A percentile compares a stretch with the other conserved stretches of the same genome.
phyloP scores from a whole-genome alignment of 768 basidiomycete genomes.

The Lyophyllum shimeji region DNA sequence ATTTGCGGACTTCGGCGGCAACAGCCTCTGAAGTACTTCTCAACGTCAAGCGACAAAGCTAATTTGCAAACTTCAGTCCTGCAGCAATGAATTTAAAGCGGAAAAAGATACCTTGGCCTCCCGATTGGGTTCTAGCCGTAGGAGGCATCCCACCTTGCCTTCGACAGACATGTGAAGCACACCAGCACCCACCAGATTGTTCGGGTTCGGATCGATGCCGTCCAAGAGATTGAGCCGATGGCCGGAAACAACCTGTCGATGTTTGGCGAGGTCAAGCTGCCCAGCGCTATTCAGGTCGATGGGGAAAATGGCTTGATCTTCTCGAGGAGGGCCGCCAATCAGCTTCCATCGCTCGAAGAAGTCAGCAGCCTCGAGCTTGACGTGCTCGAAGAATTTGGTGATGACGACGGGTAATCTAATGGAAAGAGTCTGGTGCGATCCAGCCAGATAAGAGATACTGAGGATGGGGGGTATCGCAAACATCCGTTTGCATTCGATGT shows the following conservation, averaged over 20 bases:
- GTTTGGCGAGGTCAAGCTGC: constrained; percentile 70
- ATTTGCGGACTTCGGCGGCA: constrained; percentile 64
- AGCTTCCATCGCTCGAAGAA: constrained; percentile 99
- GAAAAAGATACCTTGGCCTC: constrained; percentile 79
- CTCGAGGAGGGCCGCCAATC: constrained; percentile 93
- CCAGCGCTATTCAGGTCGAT: constrained; percentile 66
- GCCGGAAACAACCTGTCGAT: constrained; percentile 78
- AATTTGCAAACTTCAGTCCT: neutral
- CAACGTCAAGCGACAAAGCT: constrained; percentile 92
- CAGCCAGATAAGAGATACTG: constrained; percentile 88
- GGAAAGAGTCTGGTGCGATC: constrained; percentile 84
- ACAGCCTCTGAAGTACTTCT: constrained; percentile 95
- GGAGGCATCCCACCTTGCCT: constrained; percentile 93
- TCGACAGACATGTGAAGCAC: constrained; percentile 89
- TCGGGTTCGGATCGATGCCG: constrained; percentile 92
- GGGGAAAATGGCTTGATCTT: constrained; percentile 86
- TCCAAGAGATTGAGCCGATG: constrained; percentile 75
- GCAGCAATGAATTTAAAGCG: neutral
- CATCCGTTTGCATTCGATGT: constrained; percentile 91
- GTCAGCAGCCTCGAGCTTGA: constrained; percentile 76
- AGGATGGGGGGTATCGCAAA: constrained; percentile 80
- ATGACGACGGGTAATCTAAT: constrained; percentile 84
- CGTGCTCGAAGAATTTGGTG: constrained; percentile 93
- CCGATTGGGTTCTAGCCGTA: constrained; percentile 91
- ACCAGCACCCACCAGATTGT: constrained; percentile 93